Evolutionary conservation across 257 asterid species (phyloP), one percentile per base, ranked within the genome.

Genomic region (Plantago major): DNA sequence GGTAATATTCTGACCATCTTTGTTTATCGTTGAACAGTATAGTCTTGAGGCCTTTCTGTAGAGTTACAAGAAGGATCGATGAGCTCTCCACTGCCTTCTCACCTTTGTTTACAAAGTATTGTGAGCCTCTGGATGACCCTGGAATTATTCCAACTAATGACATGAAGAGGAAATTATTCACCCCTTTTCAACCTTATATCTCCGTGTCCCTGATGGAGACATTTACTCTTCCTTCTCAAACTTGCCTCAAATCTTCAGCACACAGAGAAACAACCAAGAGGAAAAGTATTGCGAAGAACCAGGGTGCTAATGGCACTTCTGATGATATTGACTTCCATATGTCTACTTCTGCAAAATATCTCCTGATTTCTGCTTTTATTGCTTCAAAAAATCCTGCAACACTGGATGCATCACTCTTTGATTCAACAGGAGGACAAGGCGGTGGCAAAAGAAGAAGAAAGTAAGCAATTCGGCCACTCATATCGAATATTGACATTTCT

Each of bases 321-420:
- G 80, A 72, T 73, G 89, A 62, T 68, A 71, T 82, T 8, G 94
- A 81, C 72, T 81, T 89, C 70, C 94, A 87, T 66, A 82, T 93
- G 96, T 87, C 99, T 53, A 79, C 78, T 69, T 83, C 94, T 71
- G 90, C 96, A 38, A 93, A 82, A 42, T 93, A 89, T 80, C 84
- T 89, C 60, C 96, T 93, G 51, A 80, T 93, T 74, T 89, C 94
- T 62, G 95, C 96, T 61, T 93, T 87, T 77, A 86, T 93, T 72
- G 94, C 99, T 66, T 93, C 99, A 55, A 80, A 90, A 79, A 93
- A 93, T 76, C 97, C 99, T 42, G 97, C 99, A 48, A 93, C 99
- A 18, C 97, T 93, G 53, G 99, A 89, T 70, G 97, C 94, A 42
- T 82, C 97, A 6, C 75, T 93, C 49, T 93, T 93, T 61, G 99